Conservation (phyloP, 495 filamentous ascomycete species). For the Xylaria venustula region DNA sequence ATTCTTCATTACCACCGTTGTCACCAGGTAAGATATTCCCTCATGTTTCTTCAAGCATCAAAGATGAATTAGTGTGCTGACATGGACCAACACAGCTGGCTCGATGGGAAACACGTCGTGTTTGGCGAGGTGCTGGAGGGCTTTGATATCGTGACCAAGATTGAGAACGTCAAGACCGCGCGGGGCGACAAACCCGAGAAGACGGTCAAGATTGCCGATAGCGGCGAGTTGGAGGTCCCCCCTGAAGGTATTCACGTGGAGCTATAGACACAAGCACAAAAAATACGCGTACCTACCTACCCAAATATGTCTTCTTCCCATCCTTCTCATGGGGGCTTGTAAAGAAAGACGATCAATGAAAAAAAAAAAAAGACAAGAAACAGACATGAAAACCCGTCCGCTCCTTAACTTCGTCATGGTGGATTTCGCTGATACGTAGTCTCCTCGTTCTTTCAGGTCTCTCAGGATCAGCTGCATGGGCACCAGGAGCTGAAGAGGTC, state of each 20-base stretch:
- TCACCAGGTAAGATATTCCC: conserved; percentile 64
- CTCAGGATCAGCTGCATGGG: conserved; percentile 28
- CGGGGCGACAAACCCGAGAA: conserved; percentile 70
- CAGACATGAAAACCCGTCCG: conserved; percentile 13
- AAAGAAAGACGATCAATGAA: conserved; percentile 13
- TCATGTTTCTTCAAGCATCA: neutral
- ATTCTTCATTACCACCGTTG: conserved; percentile 92
- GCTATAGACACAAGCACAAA: conserved; percentile 61
- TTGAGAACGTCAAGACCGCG: conserved; percentile 74
- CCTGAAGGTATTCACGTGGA: conserved; percentile 98
- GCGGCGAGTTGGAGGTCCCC: conserved; percentile 84
- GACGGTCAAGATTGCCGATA: conserved; percentile 86
- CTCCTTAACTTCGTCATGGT: conserved; percentile 19
- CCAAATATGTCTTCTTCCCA: conserved; percentile 14
- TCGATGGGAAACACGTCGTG: conserved; percentile 86
- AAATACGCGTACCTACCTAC: conserved; percentile 4
- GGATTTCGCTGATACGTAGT: conserved; percentile 32
- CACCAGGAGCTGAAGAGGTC: conserved; percentile 19
- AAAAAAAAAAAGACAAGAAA: neutral
- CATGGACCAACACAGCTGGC: conserved; percentile 57
- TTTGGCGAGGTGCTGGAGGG: conserved; percentile 91
- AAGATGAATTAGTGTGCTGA: conserved; percentile 15
- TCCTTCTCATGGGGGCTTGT: neutral
- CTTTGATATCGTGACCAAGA: conserved; percentile 84
- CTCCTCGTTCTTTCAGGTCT: conserved; percentile 22